A percentile compares a stretch with the other conserved stretches of the same genome.
phyloP scores from a whole-genome alignment of 495 filamentous ascomycete genomes.

The Saxophila tyrrhenica region DNA sequence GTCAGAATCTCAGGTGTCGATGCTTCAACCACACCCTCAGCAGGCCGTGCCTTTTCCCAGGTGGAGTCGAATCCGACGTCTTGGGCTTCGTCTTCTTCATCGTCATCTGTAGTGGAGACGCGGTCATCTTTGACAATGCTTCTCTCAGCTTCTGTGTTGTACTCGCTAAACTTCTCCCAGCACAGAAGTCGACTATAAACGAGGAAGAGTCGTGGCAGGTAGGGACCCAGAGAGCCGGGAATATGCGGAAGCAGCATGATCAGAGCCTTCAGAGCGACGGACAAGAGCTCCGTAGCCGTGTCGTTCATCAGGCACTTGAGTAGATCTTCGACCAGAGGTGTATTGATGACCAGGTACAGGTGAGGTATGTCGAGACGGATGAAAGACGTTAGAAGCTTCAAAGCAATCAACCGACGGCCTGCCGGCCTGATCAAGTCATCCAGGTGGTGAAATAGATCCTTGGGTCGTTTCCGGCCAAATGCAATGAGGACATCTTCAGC shows the following conservation, averaged over 20 bases:
- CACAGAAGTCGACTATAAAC: conserved; percentile 63
- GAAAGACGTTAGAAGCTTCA: conserved; percentile 53
- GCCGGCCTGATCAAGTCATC: conserved; percentile 49
- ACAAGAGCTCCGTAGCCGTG: conserved; percentile 56
- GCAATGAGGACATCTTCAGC: conserved; percentile 42
- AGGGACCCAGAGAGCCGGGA: conserved; percentile 49
- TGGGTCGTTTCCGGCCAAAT: conserved; percentile 56
- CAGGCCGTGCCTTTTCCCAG: conserved; percentile 51
- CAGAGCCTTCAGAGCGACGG: conserved; percentile 52
- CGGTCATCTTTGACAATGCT: conserved; percentile 12
- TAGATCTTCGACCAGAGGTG: conserved; percentile 52
- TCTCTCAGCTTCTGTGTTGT: conserved; percentile 20
- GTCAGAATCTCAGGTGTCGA: conserved; percentile 58
- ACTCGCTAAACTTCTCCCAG: conserved; percentile 46
- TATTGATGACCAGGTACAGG: conserved; percentile 55
- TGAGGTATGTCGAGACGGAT: conserved; percentile 58
- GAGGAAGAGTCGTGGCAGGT: conserved; percentile 58
- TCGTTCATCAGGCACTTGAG: conserved; percentile 59
- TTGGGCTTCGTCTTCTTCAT: conserved; percentile 1
- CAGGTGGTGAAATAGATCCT: conserved; percentile 50
- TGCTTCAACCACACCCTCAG: conserved; percentile 45
- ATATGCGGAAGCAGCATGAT: conserved; percentile 70
- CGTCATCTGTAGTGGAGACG: not conserved
- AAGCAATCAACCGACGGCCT: conserved; percentile 43
- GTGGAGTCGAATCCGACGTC: conserved; percentile 9